Conservation (phyloP, 495 filamentous ascomycete genomes). For the Xylaria flabelliformis region DNA sequence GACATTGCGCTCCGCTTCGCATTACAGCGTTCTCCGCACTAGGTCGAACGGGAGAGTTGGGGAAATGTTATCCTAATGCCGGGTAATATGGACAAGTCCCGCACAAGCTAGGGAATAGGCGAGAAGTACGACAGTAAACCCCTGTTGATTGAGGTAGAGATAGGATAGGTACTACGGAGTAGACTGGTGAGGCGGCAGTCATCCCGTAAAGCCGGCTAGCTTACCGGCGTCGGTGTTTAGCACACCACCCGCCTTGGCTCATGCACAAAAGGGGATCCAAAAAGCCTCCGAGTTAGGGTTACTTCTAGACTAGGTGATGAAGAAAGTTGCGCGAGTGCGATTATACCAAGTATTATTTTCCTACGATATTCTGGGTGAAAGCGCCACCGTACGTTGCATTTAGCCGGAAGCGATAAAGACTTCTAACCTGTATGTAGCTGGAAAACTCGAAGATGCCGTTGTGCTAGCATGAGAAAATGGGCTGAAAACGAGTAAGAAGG, state of each 20-base stretch:
- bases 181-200: constrained; percentile 12
- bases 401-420: not conserved
- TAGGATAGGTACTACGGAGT: not conserved
- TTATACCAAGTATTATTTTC: too few species aligned
- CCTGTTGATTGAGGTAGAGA: not conserved
- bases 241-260: constrained; percentile 6
- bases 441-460: not conserved
- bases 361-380: not conserved
- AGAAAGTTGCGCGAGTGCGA: too few species aligned
- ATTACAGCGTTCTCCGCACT: constrained; percentile 21
- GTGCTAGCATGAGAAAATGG: not conserved
- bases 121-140: not conserved
- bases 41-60: not conserved
- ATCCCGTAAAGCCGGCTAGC: constrained; percentile 18
- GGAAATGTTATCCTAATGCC: not conserved
- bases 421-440: not conserved
- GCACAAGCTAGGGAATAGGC: not conserved
- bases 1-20: not conserved
- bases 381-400: constrained; percentile 1
- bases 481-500: not conserved
- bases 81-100: not conserved
- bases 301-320: too few species aligned
- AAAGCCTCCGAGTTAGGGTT: not conserved
- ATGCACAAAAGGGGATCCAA: not conserved
- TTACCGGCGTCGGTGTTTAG: not conserved